A percentile compares a stretch with the other conserved stretches of the same genome.
Conservation (phyloP, 257 asterid species). For the Eucommia ulmoides region DNA sequence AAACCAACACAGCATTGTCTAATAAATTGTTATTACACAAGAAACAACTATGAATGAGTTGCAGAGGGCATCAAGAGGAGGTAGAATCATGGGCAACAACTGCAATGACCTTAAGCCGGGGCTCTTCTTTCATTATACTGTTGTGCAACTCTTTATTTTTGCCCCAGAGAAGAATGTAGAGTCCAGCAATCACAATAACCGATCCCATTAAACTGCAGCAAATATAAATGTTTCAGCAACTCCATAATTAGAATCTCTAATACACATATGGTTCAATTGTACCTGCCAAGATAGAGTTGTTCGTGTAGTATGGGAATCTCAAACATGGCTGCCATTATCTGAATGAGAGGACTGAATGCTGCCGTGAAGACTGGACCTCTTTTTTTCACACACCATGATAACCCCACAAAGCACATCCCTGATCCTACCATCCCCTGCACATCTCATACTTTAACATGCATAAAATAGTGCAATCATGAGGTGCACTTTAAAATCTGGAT, state of each 20-base stretch:
- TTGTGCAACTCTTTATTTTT: background rate
- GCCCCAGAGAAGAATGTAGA: background rate
- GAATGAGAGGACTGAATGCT: slow-evolving; percentile 65
- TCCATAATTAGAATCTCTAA: too few relatives aligned
- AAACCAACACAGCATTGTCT: too few relatives aligned
- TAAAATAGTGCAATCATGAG: too few relatives aligned
- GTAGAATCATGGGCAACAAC: too few relatives aligned
- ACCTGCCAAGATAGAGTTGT: slow-evolving; percentile 73
- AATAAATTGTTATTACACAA: too few relatives aligned
- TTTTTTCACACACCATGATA: slow-evolving; percentile 85
- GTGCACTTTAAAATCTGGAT: background rate
- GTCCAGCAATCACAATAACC: background rate
- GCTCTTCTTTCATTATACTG: too few relatives aligned
- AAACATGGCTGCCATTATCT: slow-evolving; percentile 44
- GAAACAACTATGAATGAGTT: too few relatives aligned
- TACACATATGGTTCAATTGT: too few relatives aligned
- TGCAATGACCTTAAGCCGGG: too few relatives aligned
- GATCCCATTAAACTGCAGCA: background rate
- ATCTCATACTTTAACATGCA: background rate
- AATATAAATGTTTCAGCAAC: too few relatives aligned
- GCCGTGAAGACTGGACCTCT: slow-evolving; percentile 67
- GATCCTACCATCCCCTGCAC: slow-evolving; percentile 75
- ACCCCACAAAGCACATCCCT: slow-evolving; percentile 66
- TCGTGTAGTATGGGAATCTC: slow-evolving; percentile 62
- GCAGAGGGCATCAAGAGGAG: too few relatives aligned